These are phyloP conservation scores for Saccharomycopsis microspora DNA, from an alignment of 805 yeast species.

Conservation along the genomic window DNA sequence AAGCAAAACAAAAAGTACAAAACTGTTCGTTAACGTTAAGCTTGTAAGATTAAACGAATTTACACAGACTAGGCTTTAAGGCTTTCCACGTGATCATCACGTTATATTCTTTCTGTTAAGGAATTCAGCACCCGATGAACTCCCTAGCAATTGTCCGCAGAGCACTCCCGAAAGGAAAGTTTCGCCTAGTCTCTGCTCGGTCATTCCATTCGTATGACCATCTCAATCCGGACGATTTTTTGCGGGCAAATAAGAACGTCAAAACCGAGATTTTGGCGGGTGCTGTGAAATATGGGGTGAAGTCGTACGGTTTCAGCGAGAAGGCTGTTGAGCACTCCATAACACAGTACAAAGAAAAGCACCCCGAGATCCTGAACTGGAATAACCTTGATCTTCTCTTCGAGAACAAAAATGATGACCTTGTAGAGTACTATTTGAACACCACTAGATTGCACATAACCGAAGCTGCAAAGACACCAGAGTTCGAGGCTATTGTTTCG, in stretches of 20 bases:
- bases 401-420: neutral
- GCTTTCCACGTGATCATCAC: no score
- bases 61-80: no score
- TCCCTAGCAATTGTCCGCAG: no score
- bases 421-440: constrained; percentile 6
- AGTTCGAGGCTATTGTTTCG: constrained; percentile 14
- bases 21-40: no score
- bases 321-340: constrained; percentile 5
- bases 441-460: constrained; percentile 4
- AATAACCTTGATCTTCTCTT: no score
- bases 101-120: no score
- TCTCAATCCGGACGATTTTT: constrained; percentile 2
- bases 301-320: constrained; percentile 7
- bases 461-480: constrained; percentile 4
- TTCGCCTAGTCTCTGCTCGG: no score
- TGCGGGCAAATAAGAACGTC: neutral
- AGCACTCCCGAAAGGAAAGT: no score
- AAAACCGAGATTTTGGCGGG: constrained; percentile 5
- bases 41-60: no score
- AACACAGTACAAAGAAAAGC: neutral
- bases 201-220: constrained; percentile 5
- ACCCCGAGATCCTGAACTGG: neutral
- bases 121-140: no score
- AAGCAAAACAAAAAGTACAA: no score
- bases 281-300: constrained; percentile 4